Base-by-base conservation (phyloP, 2,329 filamentous ascomycete genomes). In the Raffaelea arxii region DNA sequence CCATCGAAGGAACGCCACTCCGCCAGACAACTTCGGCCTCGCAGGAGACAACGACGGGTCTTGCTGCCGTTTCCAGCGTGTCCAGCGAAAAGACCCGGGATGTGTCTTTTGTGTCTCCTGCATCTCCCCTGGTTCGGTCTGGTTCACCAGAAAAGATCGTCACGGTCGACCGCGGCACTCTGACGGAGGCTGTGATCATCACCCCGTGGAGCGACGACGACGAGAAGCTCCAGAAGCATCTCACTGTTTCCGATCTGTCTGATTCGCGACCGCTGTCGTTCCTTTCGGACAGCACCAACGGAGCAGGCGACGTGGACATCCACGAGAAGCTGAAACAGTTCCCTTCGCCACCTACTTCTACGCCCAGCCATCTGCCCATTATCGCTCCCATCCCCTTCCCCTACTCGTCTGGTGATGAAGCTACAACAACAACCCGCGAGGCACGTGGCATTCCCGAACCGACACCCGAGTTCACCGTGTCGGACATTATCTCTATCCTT, bases 111-210 rank as follows among this genome's bases (percentile, higher is more conserved):
- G n/a, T n/a, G n/a, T n/a, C n/a, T n/a, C n/a, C n/a, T n/a, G n/a
- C n/a, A n/a, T 71, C 72, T n/a, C 69, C 74, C 14, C 62, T 67
- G 19, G 69, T 72, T 1, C 61, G 70, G 6, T 56, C 74, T 6
- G 78, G 79, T 2, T 62, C 64, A 24, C 49, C 79, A 51, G 70
- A 74, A 14, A 72, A 62, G 57, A 59, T 68, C 9, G 65, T 72
- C 25, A 82, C 81, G 77, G 69, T 80, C 10, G 77, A 82, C 51
- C 73, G 68, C 30, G 68, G 72, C 23, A 74, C 72, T 55, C 80
- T 82, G 73, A 82, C 78, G 0, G 78, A 82, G 6, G 70, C 75
- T 1, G 64, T 79, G 48, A 66, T 66, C 35, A 61, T 71, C 21
- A 37, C 48, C 25, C 51, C 56, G 2, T 50, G 47, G 52, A 41